A percentile compares a stretch with the other conserved stretches of the same genome.
Conservation (phyloP, 495 filamentous ascomycete genomes). For the Hypoxylon cercidicola region DNA sequence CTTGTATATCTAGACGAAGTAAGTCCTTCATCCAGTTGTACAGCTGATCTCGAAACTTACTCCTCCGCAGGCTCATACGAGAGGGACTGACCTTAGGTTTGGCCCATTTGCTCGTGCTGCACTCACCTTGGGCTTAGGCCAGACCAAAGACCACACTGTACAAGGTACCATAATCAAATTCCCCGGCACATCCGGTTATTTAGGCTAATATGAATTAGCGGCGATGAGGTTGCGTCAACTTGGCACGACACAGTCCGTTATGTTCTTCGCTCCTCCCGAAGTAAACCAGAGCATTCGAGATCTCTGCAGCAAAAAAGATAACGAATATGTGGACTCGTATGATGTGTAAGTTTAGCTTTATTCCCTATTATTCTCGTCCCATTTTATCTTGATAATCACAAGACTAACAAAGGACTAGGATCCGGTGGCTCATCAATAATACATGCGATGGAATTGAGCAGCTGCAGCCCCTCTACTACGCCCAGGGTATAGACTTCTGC, state of each 20-base stretch:
- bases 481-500: slow-evolving; percentile 68
- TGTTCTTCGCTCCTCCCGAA: slow-evolving; percentile 52
- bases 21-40: not conserved
- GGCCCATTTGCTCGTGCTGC: slow-evolving; percentile 51
- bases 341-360: slow-evolving; percentile 54
- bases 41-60: not conserved
- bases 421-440: slow-evolving; percentile 69
- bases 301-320: slow-evolving; percentile 36
- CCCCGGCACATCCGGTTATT: not conserved
- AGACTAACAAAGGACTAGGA: slow-evolving; percentile 29
- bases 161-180: slow-evolving; percentile 44
- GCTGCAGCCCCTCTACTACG: slow-evolving; percentile 63
- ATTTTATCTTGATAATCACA: not conserved
- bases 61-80: slow-evolving; percentile 52
- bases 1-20: slow-evolving; percentile 48
- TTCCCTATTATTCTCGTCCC: not conserved
- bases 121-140: slow-evolving; percentile 56
- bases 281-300: slow-evolving; percentile 61
- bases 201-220: slow-evolving; percentile 28
- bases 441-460: slow-evolving; percentile 67
- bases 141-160: slow-evolving; percentile 60
- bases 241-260: slow-evolving; percentile 46
- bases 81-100: slow-evolving; percentile 61
- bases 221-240: slow-evolving; percentile 58
- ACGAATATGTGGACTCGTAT: slow-evolving; percentile 50